Evolutionary conservation across 2,329 filamentous ascomycete genomes (phyloP).

Genomic region (Tolypocladium capitatum): DNA sequence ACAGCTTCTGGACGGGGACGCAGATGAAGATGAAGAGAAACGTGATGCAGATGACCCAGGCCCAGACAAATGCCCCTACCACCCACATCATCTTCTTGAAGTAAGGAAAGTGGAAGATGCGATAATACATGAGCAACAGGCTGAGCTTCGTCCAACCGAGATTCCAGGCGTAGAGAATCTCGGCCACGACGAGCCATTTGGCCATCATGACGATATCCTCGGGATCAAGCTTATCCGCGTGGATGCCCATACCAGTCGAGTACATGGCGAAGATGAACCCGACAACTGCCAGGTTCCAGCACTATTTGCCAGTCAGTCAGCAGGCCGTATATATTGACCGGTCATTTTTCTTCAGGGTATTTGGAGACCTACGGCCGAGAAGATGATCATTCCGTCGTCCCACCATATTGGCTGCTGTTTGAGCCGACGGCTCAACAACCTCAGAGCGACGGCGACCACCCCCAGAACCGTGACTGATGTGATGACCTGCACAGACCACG

Average conservation of each 20-base stretch:
- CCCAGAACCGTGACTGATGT: slow-evolving; percentile 27
- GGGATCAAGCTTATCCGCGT: slow-evolving; percentile 26
- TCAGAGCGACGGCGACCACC: slow-evolving; percentile 21
- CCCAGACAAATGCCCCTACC: slow-evolving; percentile 28
- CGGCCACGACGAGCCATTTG: slow-evolving; percentile 33
- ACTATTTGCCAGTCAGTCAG: slow-evolving; percentile 11
- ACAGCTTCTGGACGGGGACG: slow-evolving; percentile 33
- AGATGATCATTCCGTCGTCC: slow-evolving; percentile 36
- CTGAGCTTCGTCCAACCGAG: slow-evolving; percentile 36
- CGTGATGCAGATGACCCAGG: slow-evolving; percentile 33
- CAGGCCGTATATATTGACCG: background rate
- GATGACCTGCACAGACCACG: slow-evolving; percentile 26
- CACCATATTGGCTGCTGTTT: slow-evolving; percentile 30
- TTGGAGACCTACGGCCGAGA: slow-evolving; percentile 26
- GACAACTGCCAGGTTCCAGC: slow-evolving; percentile 28
- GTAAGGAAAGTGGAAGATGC: slow-evolving; percentile 32
- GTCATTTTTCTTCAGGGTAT: background rate
- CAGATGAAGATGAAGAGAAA: slow-evolving; percentile 40
- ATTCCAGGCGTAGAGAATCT: slow-evolving; percentile 34
- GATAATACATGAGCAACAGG: slow-evolving; percentile 37
- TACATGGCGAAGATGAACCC: slow-evolving; percentile 37
- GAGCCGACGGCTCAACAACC: slow-evolving; percentile 25
- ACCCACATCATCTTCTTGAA: slow-evolving; percentile 28
- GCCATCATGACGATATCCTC: slow-evolving; percentile 27
- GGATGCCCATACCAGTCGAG: slow-evolving; percentile 30